Percentiles rank a stretch among this genome's conserved stretches.
Evolutionary conservation across 805 yeast species (phyloP).

Genomic region (Isabelozyma pseudorhagii): DNA sequence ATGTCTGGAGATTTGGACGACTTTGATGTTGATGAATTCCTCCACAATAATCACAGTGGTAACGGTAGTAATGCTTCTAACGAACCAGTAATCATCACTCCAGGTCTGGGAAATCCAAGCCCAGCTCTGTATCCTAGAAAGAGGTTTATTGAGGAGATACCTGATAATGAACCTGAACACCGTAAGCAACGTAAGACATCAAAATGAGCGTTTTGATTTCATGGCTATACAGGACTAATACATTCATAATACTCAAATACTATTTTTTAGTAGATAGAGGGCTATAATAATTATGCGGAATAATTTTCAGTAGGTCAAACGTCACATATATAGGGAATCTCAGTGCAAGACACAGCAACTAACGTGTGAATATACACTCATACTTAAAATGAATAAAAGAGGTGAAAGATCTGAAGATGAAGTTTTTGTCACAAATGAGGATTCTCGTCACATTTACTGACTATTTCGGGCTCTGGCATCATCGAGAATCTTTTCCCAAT

Average conservation of each 20-base stretch:
- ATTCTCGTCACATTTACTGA: not conserved
- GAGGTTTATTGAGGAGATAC: slow-evolving; percentile 12
- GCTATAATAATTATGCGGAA: too few species aligned
- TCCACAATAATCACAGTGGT: slow-evolving; percentile 10
- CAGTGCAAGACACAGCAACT: too few species aligned
- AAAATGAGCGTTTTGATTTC: too few species aligned
- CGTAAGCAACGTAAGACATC: not conserved
- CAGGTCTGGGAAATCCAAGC: slow-evolving; percentile 4
- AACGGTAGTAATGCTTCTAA: slow-evolving; percentile 1
- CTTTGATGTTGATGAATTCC: slow-evolving; percentile 33
- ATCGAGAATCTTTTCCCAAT: not conserved
- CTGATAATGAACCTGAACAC: slow-evolving; percentile 6
- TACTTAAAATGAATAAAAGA: too few species aligned
- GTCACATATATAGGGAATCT: too few species aligned
- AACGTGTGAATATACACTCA: not conserved
- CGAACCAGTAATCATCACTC: slow-evolving; percentile 8
- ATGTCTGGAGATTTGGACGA: slow-evolving; percentile 15
- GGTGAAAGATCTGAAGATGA: too few species aligned
- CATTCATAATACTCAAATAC: too few species aligned
- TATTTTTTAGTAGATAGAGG: too few species aligned
- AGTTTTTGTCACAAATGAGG: too few species aligned
- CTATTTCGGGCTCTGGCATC: slow-evolving; percentile 2
- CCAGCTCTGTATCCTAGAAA: slow-evolving; percentile 4
- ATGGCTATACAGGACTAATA: too few species aligned
- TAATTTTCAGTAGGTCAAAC: too few species aligned